Percentiles rank a stretch among this genome's conserved stretches.
phyloP scores from a whole-genome alignment of 129 eudicot genomes.

The Helianthus tuberosus region DNA sequence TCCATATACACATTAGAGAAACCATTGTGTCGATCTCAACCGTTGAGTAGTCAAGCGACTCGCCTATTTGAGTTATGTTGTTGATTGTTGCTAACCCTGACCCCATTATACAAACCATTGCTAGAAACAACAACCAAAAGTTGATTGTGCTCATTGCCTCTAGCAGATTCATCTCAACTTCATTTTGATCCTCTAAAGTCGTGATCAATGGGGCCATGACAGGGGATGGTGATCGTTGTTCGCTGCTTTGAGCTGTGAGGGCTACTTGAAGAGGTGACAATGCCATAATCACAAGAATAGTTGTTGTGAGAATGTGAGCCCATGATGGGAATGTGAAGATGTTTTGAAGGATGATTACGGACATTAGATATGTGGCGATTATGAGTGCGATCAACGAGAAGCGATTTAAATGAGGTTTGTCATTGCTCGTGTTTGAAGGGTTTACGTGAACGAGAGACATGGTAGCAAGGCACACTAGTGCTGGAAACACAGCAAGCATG shows the following conservation, averaged over 20 bases:
- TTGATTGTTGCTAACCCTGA: conserved; percentile 87
- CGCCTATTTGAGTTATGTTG: conserved; percentile 79
- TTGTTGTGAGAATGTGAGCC: conserved; percentile 42
- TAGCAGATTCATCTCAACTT: conserved; percentile 50
- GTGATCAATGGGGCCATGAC: conserved; percentile 40
- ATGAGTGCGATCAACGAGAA: conserved; percentile 57
- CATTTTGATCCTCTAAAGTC: conserved; percentile 3
- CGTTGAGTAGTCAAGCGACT: conserved; percentile 66
- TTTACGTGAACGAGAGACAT: conserved; percentile 64
- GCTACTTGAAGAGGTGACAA: conserved; percentile 65
- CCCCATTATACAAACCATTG: conserved; percentile 86
- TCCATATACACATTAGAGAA: conserved; percentile 94
- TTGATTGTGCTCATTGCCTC: conserved; percentile 62
- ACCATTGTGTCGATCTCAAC: conserved; percentile 60
- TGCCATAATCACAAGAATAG: conserved; percentile 46
- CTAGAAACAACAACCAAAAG: conserved; percentile 79
- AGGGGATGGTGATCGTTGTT: neutral
- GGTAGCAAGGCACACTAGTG: conserved; percentile 48
- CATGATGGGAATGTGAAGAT: conserved; percentile 50
- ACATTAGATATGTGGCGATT: conserved; percentile 61
- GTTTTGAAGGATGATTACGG: conserved; percentile 62
- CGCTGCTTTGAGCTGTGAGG: conserved; percentile 44
- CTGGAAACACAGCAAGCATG: conserved; percentile 75
- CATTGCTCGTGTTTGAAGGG: conserved; percentile 38
- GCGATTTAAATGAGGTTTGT: conserved; percentile 46